phyloP scores from a whole-genome alignment of 148 eudicot species.

The Rhododendron ferrugineum region DNA sequence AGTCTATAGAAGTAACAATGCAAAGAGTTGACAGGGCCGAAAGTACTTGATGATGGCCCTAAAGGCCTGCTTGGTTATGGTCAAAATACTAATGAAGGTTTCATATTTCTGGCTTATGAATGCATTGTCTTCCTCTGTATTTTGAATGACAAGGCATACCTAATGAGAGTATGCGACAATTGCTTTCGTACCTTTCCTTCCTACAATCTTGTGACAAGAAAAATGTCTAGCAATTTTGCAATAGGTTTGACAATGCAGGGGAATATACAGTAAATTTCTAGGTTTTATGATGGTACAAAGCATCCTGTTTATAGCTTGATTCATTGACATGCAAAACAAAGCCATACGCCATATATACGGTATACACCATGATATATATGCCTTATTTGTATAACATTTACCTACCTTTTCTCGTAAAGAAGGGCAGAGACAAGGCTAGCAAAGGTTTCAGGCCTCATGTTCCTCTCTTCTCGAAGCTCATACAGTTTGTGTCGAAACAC shows the following conservation, averaged over 20 bases:
- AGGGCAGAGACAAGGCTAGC: constrained; percentile 96
- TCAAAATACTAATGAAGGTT: no score
- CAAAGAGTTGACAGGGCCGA: no score
- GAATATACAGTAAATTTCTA: not conserved
- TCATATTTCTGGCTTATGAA: no score
- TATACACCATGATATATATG: not conserved
- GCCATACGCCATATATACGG: not conserved
- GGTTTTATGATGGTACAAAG: not conserved
- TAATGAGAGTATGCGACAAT: no score
- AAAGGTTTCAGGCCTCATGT: constrained; percentile 97
- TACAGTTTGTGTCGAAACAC: constrained; percentile 84
- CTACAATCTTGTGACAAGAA: not conserved
- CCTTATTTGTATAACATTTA: not conserved
- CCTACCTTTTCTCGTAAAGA: constrained; percentile 89
- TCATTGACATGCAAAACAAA: not conserved
- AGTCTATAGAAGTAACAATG: no score
- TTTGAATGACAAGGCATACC: no score
- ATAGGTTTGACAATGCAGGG: not conserved
- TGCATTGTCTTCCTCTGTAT: no score
- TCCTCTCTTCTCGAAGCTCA: constrained; percentile 89
- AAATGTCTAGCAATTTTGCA: not conserved
- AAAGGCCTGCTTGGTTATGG: no score
- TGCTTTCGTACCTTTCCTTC: not conserved
- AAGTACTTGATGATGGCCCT: no score
- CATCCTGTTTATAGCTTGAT: not conserved